Base-by-base conservation (phyloP, 2,329 filamentous ascomycete genomes). In the Colletotrichum sp. region DNA sequence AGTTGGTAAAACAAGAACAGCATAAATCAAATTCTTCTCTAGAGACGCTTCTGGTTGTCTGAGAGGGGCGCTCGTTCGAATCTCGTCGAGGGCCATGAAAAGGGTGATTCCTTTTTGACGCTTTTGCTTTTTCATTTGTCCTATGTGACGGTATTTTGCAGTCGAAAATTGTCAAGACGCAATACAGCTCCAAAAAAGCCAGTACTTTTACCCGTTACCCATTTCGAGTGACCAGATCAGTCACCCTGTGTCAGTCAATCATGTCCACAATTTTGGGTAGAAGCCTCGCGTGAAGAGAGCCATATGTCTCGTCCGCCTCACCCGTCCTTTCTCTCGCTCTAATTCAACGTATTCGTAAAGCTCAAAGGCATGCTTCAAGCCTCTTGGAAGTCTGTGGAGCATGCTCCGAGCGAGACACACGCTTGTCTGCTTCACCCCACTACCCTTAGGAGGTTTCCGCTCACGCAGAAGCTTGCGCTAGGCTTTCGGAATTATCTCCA, bases 21-120 rank as follows among this genome's bases (percentile, higher is more conserved):
- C 44, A 52, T 52, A 22, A 52, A 52, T 22, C 44, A 52, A 22
- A 22, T 52, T 52, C 44, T 8, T 52, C 44, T 52, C 44, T 11
- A 52, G 44, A 52, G 44, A 22, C 44, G 44, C 44, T 52, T 13
- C 44, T 52, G 44, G 44, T 22, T 13, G 44, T 13, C 44, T 22
- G 44, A 52, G 44, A 52, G n/a, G 44, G n/a, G 44, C 44, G 44
- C 44, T 52, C n/a, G n/a, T 52, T 52, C 44, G 44, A 52, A 52
- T 52, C n/a, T 52, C 44, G 44, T 13, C 44, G 11, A 52, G 44
- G 44, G 44, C 44, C n/a, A 22, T 22, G 44, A 52, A 52, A 52
- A 52, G 44, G 44, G 11, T 22, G 44, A 52, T 52, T 22, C 11
- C 44, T 52, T 52, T 22, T 52, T 52, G 44, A 22, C 6, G n/a